Conservation (phyloP, 2,329 filamentous ascomycete species). For the Trichophyton schoenleinii region DNA sequence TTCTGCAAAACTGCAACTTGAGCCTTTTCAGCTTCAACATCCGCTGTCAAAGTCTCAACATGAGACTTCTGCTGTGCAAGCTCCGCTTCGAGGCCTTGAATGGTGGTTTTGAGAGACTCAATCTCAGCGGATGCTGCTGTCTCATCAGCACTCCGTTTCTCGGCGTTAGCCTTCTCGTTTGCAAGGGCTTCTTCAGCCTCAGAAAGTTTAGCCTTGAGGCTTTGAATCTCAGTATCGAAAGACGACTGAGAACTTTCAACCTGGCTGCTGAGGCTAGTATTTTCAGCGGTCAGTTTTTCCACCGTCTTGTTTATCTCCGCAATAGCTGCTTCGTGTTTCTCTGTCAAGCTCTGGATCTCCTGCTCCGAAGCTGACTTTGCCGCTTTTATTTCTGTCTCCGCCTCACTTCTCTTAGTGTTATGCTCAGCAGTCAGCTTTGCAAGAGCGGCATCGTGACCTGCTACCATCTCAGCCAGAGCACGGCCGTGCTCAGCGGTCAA, state of each 20-base stretch:
- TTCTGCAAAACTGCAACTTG: constrained; percentile 28
- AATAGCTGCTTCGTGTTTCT: constrained; percentile 8
- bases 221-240: constrained; percentile 11
- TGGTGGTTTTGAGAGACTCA: constrained; percentile 12
- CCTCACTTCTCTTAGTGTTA: constrained; percentile 13
- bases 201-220: constrained; percentile 16
- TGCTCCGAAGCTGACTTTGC: constrained; percentile 9
- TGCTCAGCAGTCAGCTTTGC: constrained; percentile 11
- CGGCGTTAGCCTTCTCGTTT: constrained; percentile 12
- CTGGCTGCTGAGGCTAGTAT: constrained; percentile 7
- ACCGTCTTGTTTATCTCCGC: constrained; percentile 10
- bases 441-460: constrained; percentile 13
- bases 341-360: constrained; percentile 12
- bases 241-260: constrained; percentile 7
- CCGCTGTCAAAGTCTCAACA: constrained; percentile 11
- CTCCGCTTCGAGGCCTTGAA: constrained; percentile 13
- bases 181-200: constrained; percentile 14
- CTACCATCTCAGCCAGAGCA: constrained; percentile 12
- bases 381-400: constrained; percentile 11
- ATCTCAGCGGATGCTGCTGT: constrained; percentile 11
- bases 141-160: constrained; percentile 12
- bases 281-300: constrained; percentile 10
- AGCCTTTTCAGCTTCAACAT: constrained; percentile 14
- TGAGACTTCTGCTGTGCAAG: constrained; percentile 9
- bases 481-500: constrained; percentile 11